A percentile compares a stretch with the other conserved stretches of the same genome.
phyloP scores from a whole-genome alignment of 257 asterid genomes.

The Scutellaria minor region DNA sequence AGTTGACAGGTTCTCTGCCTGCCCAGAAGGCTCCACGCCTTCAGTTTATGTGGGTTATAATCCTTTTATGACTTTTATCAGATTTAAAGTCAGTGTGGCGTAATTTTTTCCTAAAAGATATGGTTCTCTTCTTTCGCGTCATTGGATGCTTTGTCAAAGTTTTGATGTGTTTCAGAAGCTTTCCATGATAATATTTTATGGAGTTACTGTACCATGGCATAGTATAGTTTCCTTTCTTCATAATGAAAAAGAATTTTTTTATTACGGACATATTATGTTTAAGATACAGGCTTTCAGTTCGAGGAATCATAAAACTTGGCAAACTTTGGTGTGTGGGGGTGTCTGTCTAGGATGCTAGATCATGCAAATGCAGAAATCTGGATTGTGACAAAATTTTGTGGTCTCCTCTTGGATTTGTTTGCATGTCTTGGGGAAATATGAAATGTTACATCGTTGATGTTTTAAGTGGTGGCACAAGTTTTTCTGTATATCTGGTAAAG shows the following conservation, averaged over 20 bases:
- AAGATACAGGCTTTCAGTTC: background rate
- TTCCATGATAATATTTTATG: background rate
- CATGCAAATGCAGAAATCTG: background rate
- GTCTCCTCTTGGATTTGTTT: background rate
- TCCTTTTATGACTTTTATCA: background rate
- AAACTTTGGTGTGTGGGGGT: background rate
- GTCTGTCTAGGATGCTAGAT: conserved; percentile 8
- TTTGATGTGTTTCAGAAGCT: background rate
- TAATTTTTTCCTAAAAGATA: background rate
- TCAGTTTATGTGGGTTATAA: conserved; percentile 35
- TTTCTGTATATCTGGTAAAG: background rate
- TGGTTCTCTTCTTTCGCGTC: background rate
- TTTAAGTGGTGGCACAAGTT: background rate
- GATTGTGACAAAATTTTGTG: background rate
- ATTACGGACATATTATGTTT: background rate
- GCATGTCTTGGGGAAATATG: conserved; percentile 1
- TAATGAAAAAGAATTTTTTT: background rate
- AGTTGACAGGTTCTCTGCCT: conserved; percentile 64
- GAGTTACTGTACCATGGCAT: background rate
- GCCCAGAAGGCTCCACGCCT: conserved; percentile 51
- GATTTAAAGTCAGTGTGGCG: background rate
- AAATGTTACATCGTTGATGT: background rate
- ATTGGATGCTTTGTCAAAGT: background rate
- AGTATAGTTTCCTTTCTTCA: background rate
- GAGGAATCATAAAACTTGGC: background rate